These are phyloP conservation scores for Eucalyptus marginata DNA, from an alignment of 345 rosid species.

Conservation along the genomic window DNA sequence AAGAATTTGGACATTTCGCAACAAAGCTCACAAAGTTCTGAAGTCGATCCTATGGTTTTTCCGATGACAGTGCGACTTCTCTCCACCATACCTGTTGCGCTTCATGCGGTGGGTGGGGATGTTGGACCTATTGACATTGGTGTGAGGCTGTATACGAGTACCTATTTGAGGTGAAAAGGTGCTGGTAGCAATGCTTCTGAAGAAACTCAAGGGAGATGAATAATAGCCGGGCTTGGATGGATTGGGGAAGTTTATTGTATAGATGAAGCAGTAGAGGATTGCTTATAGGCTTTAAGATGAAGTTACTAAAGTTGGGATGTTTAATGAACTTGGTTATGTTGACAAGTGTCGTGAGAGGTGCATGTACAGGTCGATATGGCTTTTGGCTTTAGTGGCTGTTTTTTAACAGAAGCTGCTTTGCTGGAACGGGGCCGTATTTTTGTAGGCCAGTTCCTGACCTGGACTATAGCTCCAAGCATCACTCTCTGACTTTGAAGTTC, in stretches of 20 bases:
- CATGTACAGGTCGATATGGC: conserved; percentile 9
- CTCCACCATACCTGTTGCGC: conserved; percentile 74
- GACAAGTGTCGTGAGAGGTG: conserved; percentile 6
- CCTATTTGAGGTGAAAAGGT: conserved; percentile 32
- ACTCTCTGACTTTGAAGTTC: background rate
- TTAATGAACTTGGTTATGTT: background rate
- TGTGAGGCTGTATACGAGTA: conserved; percentile 57
- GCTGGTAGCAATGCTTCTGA: background rate
- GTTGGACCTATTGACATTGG: conserved; percentile 71
- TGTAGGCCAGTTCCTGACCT: conserved; percentile 16
- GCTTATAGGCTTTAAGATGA: background rate
- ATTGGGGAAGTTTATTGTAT: background rate
- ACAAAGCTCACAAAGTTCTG: conserved; percentile 5
- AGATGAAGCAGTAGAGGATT: background rate
- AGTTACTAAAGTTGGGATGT: background rate
- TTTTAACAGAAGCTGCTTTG: conserved; percentile 33
- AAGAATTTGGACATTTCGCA: background rate
- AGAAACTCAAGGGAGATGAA: background rate
- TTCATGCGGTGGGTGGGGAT: conserved; percentile 73
- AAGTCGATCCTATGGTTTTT: conserved; percentile 41
- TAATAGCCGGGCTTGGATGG: background rate
- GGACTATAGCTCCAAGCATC: background rate
- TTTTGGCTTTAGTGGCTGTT: conserved; percentile 22
- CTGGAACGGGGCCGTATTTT: conserved; percentile 30
- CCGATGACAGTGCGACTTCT: conserved; percentile 58